phyloP scores from a whole-genome alignment of 169 alveolate species.

The Plasmodium fragile region DNA sequence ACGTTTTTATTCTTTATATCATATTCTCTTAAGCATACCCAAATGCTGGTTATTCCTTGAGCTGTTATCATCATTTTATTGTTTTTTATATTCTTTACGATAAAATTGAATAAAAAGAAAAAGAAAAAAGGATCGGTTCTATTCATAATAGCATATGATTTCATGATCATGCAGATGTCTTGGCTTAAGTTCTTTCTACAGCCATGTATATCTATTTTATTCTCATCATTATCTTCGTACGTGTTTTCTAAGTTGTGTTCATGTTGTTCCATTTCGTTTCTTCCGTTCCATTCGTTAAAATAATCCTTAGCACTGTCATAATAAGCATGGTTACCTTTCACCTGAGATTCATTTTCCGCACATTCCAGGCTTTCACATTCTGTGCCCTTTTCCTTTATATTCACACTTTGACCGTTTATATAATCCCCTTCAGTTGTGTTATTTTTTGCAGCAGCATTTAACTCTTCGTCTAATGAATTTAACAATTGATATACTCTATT shows the following conservation, averaged over 20 bases:
- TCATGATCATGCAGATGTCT: constrained; percentile 74
- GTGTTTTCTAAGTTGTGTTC: constrained; percentile 32
- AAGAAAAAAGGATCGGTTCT: constrained; percentile 72
- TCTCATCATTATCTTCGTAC: constrained; percentile 30
- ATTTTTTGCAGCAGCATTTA: constrained; percentile 14
- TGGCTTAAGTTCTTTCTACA: constrained; percentile 58
- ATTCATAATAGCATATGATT: constrained; percentile 70
- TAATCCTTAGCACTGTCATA: background rate
- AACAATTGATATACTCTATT: constrained; percentile 68
- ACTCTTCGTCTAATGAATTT: constrained; percentile 65
- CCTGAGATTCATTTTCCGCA: constrained; percentile 15
- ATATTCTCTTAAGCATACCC: constrained; percentile 81
- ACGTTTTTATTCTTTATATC: constrained; percentile 77
- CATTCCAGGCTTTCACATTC: constrained; percentile 20
- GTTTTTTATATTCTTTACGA: constrained; percentile 61
- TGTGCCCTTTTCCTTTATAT: constrained; percentile 27
- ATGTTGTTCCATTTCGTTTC: constrained; percentile 20
- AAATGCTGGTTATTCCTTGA: constrained; percentile 86
- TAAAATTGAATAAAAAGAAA: constrained; percentile 68
- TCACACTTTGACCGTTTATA: constrained; percentile 9
- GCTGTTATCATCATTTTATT: constrained; percentile 73
- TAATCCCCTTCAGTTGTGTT: constrained; percentile 12
- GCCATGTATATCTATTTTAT: constrained; percentile 69
- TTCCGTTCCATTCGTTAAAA: constrained; percentile 30
- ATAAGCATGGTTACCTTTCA: constrained; percentile 9